A percentile compares a stretch with the other conserved stretches of the same genome.
Conservation (phyloP, 2,329 filamentous ascomycete species). For the Xylariomycetidae sp. region DNA sequence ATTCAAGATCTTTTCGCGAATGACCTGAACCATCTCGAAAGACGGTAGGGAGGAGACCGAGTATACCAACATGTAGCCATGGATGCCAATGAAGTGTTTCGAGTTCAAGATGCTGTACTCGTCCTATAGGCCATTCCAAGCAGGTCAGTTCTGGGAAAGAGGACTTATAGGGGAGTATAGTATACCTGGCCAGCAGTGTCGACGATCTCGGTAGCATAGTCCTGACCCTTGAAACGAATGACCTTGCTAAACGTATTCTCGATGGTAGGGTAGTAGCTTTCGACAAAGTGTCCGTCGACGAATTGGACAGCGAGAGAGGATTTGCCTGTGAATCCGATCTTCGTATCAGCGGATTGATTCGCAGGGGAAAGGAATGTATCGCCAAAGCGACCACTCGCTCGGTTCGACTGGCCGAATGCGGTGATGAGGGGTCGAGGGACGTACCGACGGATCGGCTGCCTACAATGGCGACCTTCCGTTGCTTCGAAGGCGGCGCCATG, state of each 20-base stretch:
- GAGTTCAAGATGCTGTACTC: conserved; percentile 98
- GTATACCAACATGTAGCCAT: conserved; percentile 98
- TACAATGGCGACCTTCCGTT: conserved; percentile 78
- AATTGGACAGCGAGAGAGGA: conserved; percentile 95
- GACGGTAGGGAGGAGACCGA: conserved; percentile 91
- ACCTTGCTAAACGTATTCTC: conserved; percentile 98
- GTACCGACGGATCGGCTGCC: conserved; percentile 75
- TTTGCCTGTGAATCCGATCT: conserved; percentile 71
- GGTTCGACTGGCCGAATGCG: background rate
- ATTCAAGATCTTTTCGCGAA: conserved; percentile 94
- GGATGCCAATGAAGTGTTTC: conserved; percentile 98
- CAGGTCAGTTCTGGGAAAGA: conserved; percentile 2
- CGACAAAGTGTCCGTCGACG: conserved; percentile 96
- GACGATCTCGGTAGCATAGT: conserved; percentile 94
- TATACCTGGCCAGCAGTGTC: conserved; percentile 89
- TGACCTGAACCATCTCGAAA: conserved; percentile 96
- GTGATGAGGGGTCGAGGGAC: conserved; percentile 28
- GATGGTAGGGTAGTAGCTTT: conserved; percentile 98
- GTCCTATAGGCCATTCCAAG: conserved; percentile 50
- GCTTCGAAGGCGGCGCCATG: conserved; percentile 64
- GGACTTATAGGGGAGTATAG: background rate
- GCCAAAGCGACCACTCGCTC: too few species aligned
- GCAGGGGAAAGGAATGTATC: background rate
- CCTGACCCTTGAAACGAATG: conserved; percentile 87
- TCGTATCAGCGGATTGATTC: too few species aligned